These are phyloP conservation scores for Clonostachys solani DNA, from an alignment of 2,329 filamentous ascomycete species.

Conservation along the genomic window DNA sequence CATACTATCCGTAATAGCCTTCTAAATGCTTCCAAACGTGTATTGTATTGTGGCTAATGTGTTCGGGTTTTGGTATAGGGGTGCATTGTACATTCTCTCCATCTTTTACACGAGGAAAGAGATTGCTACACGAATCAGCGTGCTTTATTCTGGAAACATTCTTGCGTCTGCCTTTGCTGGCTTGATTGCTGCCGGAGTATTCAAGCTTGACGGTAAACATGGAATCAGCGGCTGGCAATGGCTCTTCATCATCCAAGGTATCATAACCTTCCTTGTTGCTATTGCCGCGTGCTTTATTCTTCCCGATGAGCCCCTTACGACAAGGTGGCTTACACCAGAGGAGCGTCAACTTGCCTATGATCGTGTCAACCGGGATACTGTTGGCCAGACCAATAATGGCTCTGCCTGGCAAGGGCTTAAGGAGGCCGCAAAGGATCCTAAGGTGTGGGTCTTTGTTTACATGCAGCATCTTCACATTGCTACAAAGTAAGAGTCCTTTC, in stretches of 20 bases:
- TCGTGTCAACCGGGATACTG: constrained; percentile 39
- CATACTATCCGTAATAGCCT: constrained; percentile 50
- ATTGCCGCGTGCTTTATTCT: constrained; percentile 19
- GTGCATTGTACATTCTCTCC: constrained; percentile 18
- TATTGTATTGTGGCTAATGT: too few species aligned
- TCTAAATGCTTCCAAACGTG: too few species aligned
- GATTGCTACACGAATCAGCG: constrained; percentile 53
- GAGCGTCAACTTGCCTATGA: constrained; percentile 34
- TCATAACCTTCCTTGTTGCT: constrained; percentile 23
- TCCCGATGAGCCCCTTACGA: constrained; percentile 34
- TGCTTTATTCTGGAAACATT: constrained; percentile 54
- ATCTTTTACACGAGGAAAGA: constrained; percentile 59
- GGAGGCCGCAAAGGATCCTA: constrained; percentile 36
- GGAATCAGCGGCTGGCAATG: constrained; percentile 58
- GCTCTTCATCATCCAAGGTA: constrained; percentile 66
- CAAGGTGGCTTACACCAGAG: constrained; percentile 34
- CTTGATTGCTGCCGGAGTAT: constrained; percentile 54
- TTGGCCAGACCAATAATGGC: constrained; percentile 32
- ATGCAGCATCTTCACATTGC: constrained; percentile 48
- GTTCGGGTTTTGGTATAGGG: too few species aligned
- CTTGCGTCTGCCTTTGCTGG: constrained; percentile 63
- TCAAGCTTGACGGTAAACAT: constrained; percentile 25
- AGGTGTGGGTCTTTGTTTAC: constrained; percentile 42
- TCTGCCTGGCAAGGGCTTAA: constrained; percentile 35
- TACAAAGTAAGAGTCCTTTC: constrained; percentile 19